Base-by-base conservation (phyloP, 2,329 filamentous ascomycete species). In the Seiridium unicorne region DNA sequence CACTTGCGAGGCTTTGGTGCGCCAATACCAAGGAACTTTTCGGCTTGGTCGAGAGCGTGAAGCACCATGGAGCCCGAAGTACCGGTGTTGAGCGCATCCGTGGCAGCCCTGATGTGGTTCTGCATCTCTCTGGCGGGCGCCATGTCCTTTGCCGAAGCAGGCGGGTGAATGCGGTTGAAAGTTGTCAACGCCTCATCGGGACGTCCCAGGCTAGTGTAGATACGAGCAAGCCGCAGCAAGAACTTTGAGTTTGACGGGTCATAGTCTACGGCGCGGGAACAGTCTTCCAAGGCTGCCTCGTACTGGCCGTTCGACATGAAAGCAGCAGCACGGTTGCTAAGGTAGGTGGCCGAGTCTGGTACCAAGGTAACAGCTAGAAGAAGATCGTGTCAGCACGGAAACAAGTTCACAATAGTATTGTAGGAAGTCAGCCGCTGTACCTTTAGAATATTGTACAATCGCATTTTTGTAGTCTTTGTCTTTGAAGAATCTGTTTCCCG, bases 401-500 rank as follows among this genome's bases (percentile, higher is more conserved):
- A 26, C 6, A 10, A 13, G 44, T 35, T 66, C 58, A 63, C 62
- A 66, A n/a, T 55, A 32, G 11, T 13, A 32, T 13, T 3, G 47
- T n/a, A 53, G 36, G 60, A 54, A 42, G 31, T 36, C 61, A 51
- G 44, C 44, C 51, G 59, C 62, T 74, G 72, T 81, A 97, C 94
- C 94, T 86, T 96, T 97, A 67, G 91, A 92, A 76, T 98, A 99
- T 76, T 97, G 92, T 67, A 91, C 85, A 73, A 98, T 93, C 32
- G 95, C 94, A 72, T 90, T 89, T 62, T 83, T 79, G 75, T 94
- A 99, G 71, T 97, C 91, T 73, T 90, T 92, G 64, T 93, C 91
- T 81, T 97, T 98, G 85, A 97, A 99, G 72, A 92, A 94, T 71
- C 95, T 95, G 80, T 99, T 99, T 61, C 95, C 95, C 2, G 91